Evolutionary conservation across 2,329 filamentous ascomycete genomes (phyloP), one percentile per base, ranked within the genome.

Genomic region (Colletotrichum caudatum): DNA sequence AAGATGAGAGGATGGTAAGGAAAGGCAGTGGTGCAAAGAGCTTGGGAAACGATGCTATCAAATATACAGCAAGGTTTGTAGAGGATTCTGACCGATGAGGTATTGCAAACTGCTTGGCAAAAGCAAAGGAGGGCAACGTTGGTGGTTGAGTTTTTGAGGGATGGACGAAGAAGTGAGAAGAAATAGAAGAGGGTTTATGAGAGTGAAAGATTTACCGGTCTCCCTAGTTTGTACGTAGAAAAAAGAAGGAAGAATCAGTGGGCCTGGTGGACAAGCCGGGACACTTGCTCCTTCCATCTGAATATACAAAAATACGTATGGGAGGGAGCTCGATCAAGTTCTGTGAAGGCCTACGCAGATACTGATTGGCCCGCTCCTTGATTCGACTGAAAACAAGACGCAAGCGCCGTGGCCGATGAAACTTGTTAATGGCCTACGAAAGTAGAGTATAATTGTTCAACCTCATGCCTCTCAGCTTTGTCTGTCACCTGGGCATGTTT

Each of bases 231-330:
- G 12, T 44, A 46, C 35, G 50, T 35, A 29, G 20, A 18, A 56
- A 54, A 29, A 9, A 65, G 20, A 33, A 65, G 44, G 66, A 44
- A 65, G 35, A 44, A 58, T 26, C 60, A 18, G 29, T 33, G 18
- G 64, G 33, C 9, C n/a, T 18, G n/a, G 35, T 41, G 9, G 11
- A 5, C 33, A 33, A 53, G 11, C n/a, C 6, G 8, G 33, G 41
- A 26, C 20, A 46, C 44, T 58, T 35, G 61, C 61, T 65, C 66
- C 53, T 65, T 65, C 66, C 66, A 26, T 39, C 16, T 35, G 20
- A 46, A 18, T 33, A 54, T 20, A 46, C 3, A 7, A 46, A 18
- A 41, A 54, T 26, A 46, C 3, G 11, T 23, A 18, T 6, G 29
- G 1, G 56, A n/a, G 29, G 1, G 56, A n/a, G 46, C 16, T n/a